These are phyloP conservation scores for Sphagnum contortum DNA, from an alignment of 225 moss, liverwort and hornwort genomes.

Conservation along the genomic window DNA sequence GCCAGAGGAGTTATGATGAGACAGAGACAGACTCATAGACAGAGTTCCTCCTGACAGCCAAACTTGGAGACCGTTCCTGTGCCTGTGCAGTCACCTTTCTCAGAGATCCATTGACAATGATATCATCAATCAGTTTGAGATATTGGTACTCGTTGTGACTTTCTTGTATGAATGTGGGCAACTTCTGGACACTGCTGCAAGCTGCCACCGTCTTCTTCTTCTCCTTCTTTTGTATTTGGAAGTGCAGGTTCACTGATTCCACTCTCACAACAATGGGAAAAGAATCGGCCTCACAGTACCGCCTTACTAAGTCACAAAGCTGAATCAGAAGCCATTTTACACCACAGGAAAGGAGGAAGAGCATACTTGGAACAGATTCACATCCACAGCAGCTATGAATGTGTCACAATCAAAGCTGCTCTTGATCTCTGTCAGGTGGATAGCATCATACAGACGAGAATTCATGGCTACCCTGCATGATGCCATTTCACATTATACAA, in stretches of 20 bases:
- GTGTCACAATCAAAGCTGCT: constrained; percentile 59
- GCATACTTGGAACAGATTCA: constrained; percentile 52
- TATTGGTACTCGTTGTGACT: constrained; percentile 85
- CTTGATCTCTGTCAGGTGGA: constrained; percentile 76
- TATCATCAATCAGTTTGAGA: constrained; percentile 57
- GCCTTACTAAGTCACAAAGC: constrained; percentile 46
- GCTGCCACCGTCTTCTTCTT: not conserved
- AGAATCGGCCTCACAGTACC: no score
- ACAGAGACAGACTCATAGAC: not conserved
- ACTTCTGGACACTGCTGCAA: constrained; percentile 1
- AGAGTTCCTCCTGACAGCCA: constrained; percentile 50
- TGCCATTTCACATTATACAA: no score
- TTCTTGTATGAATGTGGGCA: constrained; percentile 34
- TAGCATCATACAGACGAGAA: constrained; percentile 58
- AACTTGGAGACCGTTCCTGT: constrained; percentile 90
- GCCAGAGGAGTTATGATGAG: not conserved
- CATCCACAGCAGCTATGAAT: constrained; percentile 60
- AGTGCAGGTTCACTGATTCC: not conserved
- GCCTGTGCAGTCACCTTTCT: constrained; percentile 82
- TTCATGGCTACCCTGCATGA: constrained; percentile 60
- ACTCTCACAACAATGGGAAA: not conserved
- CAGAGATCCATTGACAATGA: constrained; percentile 49
- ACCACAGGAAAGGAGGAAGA: constrained; percentile 54
- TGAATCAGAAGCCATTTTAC: constrained; percentile 63
- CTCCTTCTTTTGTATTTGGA: constrained; percentile 1